Evolutionary conservation across 352 stramenopile genomes (phyloP).

Genomic region (Phytopythium boreale): DNA sequence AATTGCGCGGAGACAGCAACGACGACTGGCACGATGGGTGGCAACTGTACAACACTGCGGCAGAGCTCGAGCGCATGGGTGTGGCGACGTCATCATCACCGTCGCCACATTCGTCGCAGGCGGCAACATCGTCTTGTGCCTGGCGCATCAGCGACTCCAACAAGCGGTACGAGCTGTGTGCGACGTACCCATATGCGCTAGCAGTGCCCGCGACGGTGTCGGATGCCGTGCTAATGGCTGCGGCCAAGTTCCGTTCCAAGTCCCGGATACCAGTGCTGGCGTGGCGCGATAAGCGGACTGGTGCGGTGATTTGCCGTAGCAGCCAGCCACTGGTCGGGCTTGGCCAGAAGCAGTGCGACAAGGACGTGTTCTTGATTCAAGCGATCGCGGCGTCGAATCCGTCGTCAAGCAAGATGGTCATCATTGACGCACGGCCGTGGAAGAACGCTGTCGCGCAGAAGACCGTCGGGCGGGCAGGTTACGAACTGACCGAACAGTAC

Average conservation of each 20-base stretch:
- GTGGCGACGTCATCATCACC: slow-evolving; percentile 13
- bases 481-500: slow-evolving; percentile 86
- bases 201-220: slow-evolving; percentile 61
- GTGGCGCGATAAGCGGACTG: slow-evolving; percentile 71
- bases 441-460: slow-evolving; percentile 91
- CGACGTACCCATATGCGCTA: slow-evolving; percentile 78
- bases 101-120: background rate
- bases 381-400: slow-evolving; percentile 74
- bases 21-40: slow-evolving; percentile 47
- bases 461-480: slow-evolving; percentile 83
- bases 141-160: slow-evolving; percentile 78
- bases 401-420: slow-evolving; percentile 79
- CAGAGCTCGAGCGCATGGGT: slow-evolving; percentile 69
- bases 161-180: slow-evolving; percentile 60
- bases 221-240: slow-evolving; percentile 55
- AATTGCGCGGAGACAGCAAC: slow-evolving; percentile 6
- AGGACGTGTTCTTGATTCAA: slow-evolving; percentile 83
- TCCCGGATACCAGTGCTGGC: slow-evolving; percentile 77
- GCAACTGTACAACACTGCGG: slow-evolving; percentile 64
- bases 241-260: slow-evolving; percentile 86
- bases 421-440: slow-evolving; percentile 88
- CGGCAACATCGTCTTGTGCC: slow-evolving; percentile 26
- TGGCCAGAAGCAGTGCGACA: slow-evolving; percentile 76
- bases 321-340: slow-evolving; percentile 84
- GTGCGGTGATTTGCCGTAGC: slow-evolving; percentile 76